Percentiles rank a stretch among this genome's conserved stretches.
phyloP scores from a whole-genome alignment of 495 filamentous ascomycete species.

The Aspergillus hancockii region DNA sequence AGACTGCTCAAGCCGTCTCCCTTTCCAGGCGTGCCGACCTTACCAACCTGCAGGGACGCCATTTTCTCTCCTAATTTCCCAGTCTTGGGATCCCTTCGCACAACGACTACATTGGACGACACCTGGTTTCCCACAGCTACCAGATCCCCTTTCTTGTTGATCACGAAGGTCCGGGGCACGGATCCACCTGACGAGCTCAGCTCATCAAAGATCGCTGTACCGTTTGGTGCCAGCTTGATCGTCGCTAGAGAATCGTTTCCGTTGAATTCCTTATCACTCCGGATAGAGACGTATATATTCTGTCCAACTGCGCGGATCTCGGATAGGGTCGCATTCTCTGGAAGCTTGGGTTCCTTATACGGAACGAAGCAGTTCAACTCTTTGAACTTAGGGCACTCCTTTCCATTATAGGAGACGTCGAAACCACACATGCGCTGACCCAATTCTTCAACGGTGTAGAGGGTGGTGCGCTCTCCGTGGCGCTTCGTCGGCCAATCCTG shows the following conservation, averaged over 20 bases:
- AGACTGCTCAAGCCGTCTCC: constrained; percentile 54
- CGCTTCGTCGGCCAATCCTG: background rate
- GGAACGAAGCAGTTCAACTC: constrained; percentile 35
- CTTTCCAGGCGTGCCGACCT: constrained; percentile 39
- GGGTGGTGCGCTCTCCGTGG: constrained; percentile 28
- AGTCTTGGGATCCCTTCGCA: constrained; percentile 55
- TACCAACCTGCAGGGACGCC: constrained; percentile 41
- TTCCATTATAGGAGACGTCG: constrained; percentile 53
- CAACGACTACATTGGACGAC: constrained; percentile 59
- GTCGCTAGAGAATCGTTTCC: constrained; percentile 38
- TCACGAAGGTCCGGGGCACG: constrained; percentile 63
- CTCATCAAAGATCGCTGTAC: constrained; percentile 50
- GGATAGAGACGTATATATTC: constrained; percentile 44
- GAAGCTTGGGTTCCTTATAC: constrained; percentile 30
- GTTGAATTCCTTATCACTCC: constrained; percentile 39
- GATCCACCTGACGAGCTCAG: constrained; percentile 57
- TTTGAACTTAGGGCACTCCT: constrained; percentile 43
- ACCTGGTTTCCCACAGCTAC: constrained; percentile 64
- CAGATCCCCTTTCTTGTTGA: constrained; percentile 62
- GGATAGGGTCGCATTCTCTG: constrained; percentile 34
- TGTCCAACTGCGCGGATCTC: constrained; percentile 34
- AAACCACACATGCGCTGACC: constrained; percentile 58
- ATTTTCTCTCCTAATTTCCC: constrained; percentile 56
- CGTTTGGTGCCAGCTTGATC: constrained; percentile 40
- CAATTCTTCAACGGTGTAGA: constrained; percentile 68